phyloP scores from a whole-genome alignment of 371 early-diverging fungal species.

The Haplosporangium sp. region DNA sequence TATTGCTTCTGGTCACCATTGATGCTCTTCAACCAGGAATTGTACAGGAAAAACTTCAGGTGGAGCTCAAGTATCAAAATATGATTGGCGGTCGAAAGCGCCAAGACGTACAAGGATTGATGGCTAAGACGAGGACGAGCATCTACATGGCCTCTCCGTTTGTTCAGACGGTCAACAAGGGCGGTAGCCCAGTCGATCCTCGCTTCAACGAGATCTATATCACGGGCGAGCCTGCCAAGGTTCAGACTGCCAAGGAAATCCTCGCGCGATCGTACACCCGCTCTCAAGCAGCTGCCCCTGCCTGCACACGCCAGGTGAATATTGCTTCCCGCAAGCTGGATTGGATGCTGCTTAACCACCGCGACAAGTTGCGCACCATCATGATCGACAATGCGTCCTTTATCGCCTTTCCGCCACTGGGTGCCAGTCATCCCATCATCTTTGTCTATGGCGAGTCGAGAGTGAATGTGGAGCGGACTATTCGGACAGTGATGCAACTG shows the following conservation, averaged over 20 bases:
- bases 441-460: slow-evolving; percentile 75
- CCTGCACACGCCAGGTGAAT: slow-evolving; percentile 48
- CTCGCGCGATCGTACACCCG: slow-evolving; percentile 24
- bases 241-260: slow-evolving; percentile 41
- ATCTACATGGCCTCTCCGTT: slow-evolving; percentile 81
- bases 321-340: slow-evolving; percentile 75
- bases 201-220: slow-evolving; percentile 43
- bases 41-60: slow-evolving; percentile 42
- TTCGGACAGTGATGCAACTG: slow-evolving; percentile 77
- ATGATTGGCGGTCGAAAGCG: slow-evolving; percentile 79
- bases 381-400: slow-evolving; percentile 80
- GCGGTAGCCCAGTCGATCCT: slow-evolving; percentile 38
- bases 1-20: slow-evolving; percentile 35
- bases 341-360: slow-evolving; percentile 76
- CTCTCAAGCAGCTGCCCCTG: slow-evolving; percentile 23
- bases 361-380: slow-evolving; percentile 71
- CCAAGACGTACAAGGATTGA: slow-evolving; percentile 71
- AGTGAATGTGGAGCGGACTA: slow-evolving; percentile 79
- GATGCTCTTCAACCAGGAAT: slow-evolving; percentile 54
- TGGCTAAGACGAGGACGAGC: slow-evolving; percentile 78
- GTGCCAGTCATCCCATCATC: slow-evolving; percentile 63
- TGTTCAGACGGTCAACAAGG: slow-evolving; percentile 49
- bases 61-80: slow-evolving; percentile 64
- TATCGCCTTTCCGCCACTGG: slow-evolving; percentile 73
- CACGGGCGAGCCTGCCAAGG: slow-evolving; percentile 51